Conservation (phyloP, 2,329 filamentous ascomycete genomes). For the Xenosphaeropsis pyriputrescens region DNA sequence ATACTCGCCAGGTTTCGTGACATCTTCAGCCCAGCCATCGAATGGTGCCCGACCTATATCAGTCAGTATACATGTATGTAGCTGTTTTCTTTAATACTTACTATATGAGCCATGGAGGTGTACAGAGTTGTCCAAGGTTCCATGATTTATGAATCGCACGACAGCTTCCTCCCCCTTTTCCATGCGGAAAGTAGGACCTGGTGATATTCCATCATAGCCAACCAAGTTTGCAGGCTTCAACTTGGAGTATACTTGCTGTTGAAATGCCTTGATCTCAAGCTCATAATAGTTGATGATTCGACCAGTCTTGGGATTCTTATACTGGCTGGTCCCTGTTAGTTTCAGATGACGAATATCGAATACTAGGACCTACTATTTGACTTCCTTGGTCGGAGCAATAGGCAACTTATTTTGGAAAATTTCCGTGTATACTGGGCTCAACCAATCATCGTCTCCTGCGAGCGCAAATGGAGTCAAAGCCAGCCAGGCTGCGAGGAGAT, state of each 20-base stretch:
- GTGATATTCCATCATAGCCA: conserved; percentile 37
- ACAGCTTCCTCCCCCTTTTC: conserved; percentile 31
- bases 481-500: no score
- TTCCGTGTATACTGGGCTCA: neutral
- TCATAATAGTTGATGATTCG: conserved; percentile 26
- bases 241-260: conserved; percentile 24
- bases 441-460: neutral
- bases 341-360: no score
- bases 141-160: conserved; percentile 15
- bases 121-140: conserved; percentile 18
- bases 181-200: conserved; percentile 35
- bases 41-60: conserved; percentile 17
- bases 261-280: conserved; percentile 22
- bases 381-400: no score
- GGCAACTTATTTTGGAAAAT: no score
- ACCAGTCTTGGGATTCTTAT: neutral
- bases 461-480: no score
- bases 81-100: conserved; percentile 4
- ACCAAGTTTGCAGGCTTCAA: conserved; percentile 20
- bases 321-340: neutral
- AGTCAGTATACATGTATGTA: neutral
- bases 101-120: conserved; percentile 36
- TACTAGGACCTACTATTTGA: no score
- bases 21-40: conserved; percentile 37
- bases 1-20: conserved; percentile 29